A percentile compares a stretch with the other conserved stretches of the same genome.
These are phyloP conservation scores for Plasmodium cynomolgi DNA, from an alignment of 169 alveolate species.

Conservation along the genomic window DNA sequence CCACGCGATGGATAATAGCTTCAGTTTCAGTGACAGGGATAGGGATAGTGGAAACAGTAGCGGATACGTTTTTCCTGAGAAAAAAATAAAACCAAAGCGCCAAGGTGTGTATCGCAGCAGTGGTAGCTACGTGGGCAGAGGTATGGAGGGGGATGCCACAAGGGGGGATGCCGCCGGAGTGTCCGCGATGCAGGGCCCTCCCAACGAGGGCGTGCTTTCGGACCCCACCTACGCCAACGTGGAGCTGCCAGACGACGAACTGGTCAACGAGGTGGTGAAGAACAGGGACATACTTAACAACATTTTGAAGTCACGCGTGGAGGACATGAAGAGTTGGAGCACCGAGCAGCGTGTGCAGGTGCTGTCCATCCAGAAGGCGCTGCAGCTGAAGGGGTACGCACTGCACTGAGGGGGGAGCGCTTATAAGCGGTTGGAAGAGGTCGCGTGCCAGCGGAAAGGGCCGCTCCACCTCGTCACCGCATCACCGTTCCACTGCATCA, in stretches of 20 bases:
- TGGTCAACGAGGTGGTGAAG: slow-evolving; percentile 60
- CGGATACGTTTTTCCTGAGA: neutral
- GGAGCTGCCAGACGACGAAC: slow-evolving; percentile 38
- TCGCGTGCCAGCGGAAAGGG: too few species aligned
- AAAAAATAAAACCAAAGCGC: neutral
- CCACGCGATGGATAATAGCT: neutral
- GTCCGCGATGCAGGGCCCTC: neutral
- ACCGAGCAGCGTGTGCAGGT: slow-evolving; percentile 42
- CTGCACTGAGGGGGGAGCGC: neutral
- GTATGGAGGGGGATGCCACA: neutral
- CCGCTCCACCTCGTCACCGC: neutral
- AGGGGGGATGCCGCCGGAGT: neutral
- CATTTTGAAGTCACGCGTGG: slow-evolving; percentile 35
- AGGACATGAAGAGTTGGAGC: slow-evolving; percentile 58
- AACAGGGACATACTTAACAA: slow-evolving; percentile 45
- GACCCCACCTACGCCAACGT: slow-evolving; percentile 22
- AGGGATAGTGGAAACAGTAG: neutral
- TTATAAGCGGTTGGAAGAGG: too few species aligned
- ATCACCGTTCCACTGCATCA: neutral
- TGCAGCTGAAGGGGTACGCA: slow-evolving; percentile 40
- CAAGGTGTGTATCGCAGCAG: neutral
- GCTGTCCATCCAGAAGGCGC: slow-evolving; percentile 53
- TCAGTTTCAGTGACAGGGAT: neutral
- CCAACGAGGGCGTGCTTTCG: neutral
- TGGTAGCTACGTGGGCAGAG: neutral